Percentiles rank a stretch among this genome's conserved stretches.
Conservation (phyloP, 345 rosid species). For the Gynandropsis gynandra region DNA sequence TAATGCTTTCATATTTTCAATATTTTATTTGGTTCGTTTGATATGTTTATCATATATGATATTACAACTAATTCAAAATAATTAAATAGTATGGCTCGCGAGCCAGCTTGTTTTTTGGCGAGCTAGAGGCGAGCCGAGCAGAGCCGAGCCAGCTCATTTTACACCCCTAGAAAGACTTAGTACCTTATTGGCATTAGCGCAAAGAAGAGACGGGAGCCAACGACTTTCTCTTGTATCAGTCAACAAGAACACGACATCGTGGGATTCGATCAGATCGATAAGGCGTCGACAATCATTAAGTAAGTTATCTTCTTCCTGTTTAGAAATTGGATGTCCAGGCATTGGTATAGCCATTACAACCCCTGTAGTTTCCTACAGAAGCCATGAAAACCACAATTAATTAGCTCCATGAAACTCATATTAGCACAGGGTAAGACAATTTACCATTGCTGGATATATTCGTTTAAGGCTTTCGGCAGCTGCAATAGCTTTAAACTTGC, state of each 20-base stretch:
- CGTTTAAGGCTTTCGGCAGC: conserved; percentile 78
- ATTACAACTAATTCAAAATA: no score
- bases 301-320: conserved; percentile 65
- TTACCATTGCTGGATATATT: conserved; percentile 88
- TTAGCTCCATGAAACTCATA: no score
- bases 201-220: conserved; percentile 85
- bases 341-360: conserved; percentile 86
- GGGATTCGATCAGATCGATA: conserved; percentile 61
- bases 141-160: no score
- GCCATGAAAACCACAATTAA: not conserved
- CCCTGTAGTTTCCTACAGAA: conserved; percentile 62
- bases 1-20: no score
- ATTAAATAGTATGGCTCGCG: no score
- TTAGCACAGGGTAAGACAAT: conserved; percentile 18
- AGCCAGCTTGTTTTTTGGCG: no score
- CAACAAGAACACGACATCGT: conserved; percentile 83
- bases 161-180: conserved; percentile 9
- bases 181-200: conserved; percentile 82
- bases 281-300: conserved; percentile 66
- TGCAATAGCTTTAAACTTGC: conserved; percentile 74
- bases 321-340: conserved; percentile 91
- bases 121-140: no score
- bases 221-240: conserved; percentile 99
- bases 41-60: no score
- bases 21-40: no score